These are phyloP conservation scores for Strobilomyces dryophilus DNA, from an alignment of 768 basidiomycete genomes.

Conservation along the genomic window DNA sequence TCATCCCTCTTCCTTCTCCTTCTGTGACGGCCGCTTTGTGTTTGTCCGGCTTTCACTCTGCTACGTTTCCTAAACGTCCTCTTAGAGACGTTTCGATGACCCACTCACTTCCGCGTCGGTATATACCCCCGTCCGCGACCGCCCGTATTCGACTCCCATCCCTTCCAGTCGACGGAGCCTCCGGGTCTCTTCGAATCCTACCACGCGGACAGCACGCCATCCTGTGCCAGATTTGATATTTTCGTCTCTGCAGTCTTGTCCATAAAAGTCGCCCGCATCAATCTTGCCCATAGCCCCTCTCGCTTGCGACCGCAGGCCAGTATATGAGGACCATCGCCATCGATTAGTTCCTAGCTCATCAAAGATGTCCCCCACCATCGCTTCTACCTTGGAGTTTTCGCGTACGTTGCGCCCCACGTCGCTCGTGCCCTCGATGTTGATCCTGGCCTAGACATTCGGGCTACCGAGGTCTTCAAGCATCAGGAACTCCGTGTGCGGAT, in stretches of 20 bases:
- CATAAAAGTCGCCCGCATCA: conserved; percentile 24
- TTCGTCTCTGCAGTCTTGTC: conserved; percentile 8
- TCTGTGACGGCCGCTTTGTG: conserved; percentile 30
- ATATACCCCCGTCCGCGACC: conserved; percentile 23
- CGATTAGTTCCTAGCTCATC: conserved; percentile 5
- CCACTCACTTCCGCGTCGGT: conserved; percentile 27
- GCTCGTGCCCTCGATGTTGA: background rate
- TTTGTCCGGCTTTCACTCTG: conserved; percentile 24
- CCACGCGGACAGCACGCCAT: conserved; percentile 30
- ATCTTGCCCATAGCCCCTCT: conserved; percentile 33
- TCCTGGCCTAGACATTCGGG: conserved; percentile 19
- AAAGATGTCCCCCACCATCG: conserved; percentile 18
- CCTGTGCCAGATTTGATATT: conserved; percentile 34
- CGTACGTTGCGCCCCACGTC: conserved; percentile 11
- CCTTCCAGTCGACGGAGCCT: conserved; percentile 17
- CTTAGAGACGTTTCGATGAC: conserved; percentile 23
- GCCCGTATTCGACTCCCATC: conserved; percentile 15
- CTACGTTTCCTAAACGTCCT: conserved; percentile 27
- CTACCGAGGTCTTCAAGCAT: conserved; percentile 19
- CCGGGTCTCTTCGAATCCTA: conserved; percentile 9
- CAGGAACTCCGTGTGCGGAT: conserved; percentile 24
- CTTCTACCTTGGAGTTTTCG: conserved; percentile 23
- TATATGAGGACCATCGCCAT: conserved; percentile 20
- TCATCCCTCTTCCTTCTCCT: conserved; percentile 23
- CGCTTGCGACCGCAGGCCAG: conserved; percentile 21